These are phyloP conservation scores for Isabelozyma pseudorhagii DNA, from an alignment of 805 yeast genomes.

Conservation along the genomic window DNA sequence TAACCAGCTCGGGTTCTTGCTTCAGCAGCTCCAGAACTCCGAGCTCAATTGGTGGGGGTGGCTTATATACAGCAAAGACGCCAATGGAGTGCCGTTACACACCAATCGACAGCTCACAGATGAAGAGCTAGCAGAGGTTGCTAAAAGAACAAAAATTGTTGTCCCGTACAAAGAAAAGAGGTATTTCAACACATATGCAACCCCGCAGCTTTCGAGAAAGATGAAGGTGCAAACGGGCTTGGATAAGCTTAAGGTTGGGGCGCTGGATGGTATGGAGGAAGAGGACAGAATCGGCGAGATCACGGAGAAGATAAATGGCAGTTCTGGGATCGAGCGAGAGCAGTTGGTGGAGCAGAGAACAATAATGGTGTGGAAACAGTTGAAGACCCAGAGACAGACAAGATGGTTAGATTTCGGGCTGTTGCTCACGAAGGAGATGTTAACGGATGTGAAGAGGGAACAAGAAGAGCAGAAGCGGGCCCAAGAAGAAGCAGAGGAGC, in stretches of 20 bases:
- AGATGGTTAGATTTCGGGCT: conserved; percentile 27
- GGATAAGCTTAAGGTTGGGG: conserved; percentile 10
- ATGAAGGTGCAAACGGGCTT: conserved; percentile 36
- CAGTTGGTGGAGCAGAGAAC: conserved; percentile 22
- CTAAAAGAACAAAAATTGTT: conserved; percentile 13
- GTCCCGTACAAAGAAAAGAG: conserved; percentile 30
- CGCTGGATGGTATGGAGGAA: conserved; percentile 2
- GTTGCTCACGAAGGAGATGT: conserved; percentile 2
- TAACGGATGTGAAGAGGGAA: neutral
- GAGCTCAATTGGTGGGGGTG: conserved; percentile 41
- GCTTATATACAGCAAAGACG: conserved; percentile 36
- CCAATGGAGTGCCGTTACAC: conserved; percentile 23
- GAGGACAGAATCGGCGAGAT: conserved; percentile 6
- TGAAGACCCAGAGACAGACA: conserved; percentile 16
- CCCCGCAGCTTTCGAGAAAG: conserved; percentile 40
- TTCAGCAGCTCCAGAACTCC: conserved; percentile 21
- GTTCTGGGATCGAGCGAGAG: conserved; percentile 4
- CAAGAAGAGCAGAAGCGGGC: neutral
- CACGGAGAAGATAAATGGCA: conserved; percentile 7
- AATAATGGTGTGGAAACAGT: conserved; percentile 31
- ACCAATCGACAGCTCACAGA: conserved; percentile 14
- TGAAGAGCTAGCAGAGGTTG: conserved; percentile 16
- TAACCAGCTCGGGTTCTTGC: conserved; percentile 20
- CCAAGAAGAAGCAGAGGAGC: conserved; percentile 5
- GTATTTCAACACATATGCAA: conserved; percentile 39